These are phyloP conservation scores for Claviceps sp. DNA, from an alignment of 2,329 filamentous ascomycete species.

Conservation along the genomic window DNA sequence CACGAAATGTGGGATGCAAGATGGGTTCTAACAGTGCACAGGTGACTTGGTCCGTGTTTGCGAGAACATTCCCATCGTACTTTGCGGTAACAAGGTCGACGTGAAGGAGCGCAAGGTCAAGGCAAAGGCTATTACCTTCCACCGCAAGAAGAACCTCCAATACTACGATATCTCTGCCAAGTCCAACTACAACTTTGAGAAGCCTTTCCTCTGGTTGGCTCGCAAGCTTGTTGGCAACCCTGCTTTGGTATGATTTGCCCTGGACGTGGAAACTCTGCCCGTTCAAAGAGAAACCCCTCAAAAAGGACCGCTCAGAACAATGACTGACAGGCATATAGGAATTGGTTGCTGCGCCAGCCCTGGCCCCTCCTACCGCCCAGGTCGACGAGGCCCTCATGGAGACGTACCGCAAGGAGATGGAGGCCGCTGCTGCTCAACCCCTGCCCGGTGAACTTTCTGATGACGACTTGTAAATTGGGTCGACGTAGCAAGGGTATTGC, in stretches of 20 bases:
- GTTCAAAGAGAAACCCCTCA: background rate
- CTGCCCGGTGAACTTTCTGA: constrained; percentile 92
- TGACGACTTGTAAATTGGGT: constrained; percentile 42
- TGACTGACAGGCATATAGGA: constrained; percentile 44
- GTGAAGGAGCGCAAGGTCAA: constrained; percentile 99
- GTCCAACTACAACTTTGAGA: constrained; percentile 99
- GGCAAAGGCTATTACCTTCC: constrained; percentile 99
- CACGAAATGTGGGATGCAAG: background rate
- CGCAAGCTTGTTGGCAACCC: constrained; percentile 97
- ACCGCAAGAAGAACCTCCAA: constrained; percentile 99
- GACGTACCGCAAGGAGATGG: constrained; percentile 83
- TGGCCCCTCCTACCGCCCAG: constrained; percentile 83
- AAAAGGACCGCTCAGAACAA: background rate
- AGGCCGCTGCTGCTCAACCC: constrained; percentile 63
- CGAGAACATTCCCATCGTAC: constrained; percentile 97
- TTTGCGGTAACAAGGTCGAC: constrained; percentile 98
- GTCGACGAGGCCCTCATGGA: constrained; percentile 75
- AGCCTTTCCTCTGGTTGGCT: constrained; percentile 98
- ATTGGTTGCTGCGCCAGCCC: constrained; percentile 88
- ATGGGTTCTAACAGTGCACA: constrained; percentile 23
- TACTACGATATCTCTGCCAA: constrained; percentile 99
- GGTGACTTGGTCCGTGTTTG: constrained; percentile 97
- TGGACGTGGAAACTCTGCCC: background rate
- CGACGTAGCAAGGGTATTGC: constrained; percentile 6
- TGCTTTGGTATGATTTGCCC: constrained; percentile 12